Evolutionary conservation across 768 basidiomycete genomes (phyloP), one percentile per base, ranked within the genome.

Genomic region (Daedaleopsis sinensis): DNA sequence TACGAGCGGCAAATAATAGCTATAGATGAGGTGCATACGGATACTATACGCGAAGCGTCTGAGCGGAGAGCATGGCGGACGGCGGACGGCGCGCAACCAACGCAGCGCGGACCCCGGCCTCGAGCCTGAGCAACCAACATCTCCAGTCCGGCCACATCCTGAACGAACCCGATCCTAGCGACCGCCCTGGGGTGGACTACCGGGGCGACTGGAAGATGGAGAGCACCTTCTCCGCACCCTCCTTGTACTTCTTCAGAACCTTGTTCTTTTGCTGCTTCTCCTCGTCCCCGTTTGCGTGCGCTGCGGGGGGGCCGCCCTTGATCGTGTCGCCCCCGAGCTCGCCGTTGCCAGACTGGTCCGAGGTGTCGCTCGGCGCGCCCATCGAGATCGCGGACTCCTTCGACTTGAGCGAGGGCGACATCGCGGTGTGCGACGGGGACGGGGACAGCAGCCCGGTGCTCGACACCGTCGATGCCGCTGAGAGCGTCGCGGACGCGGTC

Each of bases 221-320:
- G 59, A 94, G 80, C 57, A 94, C 83, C 65, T 93, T 93, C 79
- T 93, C 91, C 3, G 92, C 91, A 63, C 88, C 89, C 70, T 92
- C 88, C 77, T 93, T 93, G 78, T 91, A 91, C 77, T 88, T 92
- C 81, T 88, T 90, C 74, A 91, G 73, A 74, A 89, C 93, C 79
- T 84, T 91, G 69, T 73, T 86, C 83, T 83, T 88, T 62, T 78
- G 78, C 54, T 64, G 62, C 71, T 84, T 87, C 68, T 87, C 82
- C n/a, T 80, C 77, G 59, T 83, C 53, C 19, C 54, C 59, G 24
- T 81, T 80, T 5, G 59, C 18, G 27, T 32, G 27, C 13, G 39
- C 60, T n/a, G 59, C 57, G 13, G 67, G 69, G 18, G 75, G 66
- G 5, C 57, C 27, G 23, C 67, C 59, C 56, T 73, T 76, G 56